Evolutionary conservation across 192 early-diverging fungal genomes (phyloP).

Genomic region (Coemansia sp.): DNA sequence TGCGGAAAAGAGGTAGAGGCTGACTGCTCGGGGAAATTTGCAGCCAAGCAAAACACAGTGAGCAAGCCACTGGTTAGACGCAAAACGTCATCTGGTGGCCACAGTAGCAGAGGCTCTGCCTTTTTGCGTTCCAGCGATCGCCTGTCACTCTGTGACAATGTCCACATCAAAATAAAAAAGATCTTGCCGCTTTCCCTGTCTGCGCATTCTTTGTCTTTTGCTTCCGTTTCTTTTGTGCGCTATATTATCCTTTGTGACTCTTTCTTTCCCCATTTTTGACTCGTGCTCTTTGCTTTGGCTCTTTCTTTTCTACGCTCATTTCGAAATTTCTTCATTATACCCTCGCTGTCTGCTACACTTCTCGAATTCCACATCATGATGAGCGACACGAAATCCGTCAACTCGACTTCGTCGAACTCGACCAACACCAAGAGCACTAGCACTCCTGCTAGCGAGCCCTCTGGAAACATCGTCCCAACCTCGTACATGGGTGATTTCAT

Average conservation of each 20-base stretch:
- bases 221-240: not conserved
- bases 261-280: not conserved
- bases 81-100: too few species aligned
- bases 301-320: not conserved
- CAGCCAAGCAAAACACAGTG: too few species aligned
- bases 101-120: too few species aligned
- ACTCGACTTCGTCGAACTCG: constrained; percentile 25
- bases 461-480: constrained; percentile 57
- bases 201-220: not conserved
- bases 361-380: constrained; percentile 26
- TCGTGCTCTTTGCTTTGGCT: not conserved
- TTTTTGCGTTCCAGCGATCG: not conserved
- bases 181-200: not conserved
- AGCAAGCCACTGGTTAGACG: too few species aligned
- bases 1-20: too few species aligned
- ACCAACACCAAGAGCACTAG: constrained; percentile 7
- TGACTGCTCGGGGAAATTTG: too few species aligned
- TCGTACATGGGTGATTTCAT: constrained; percentile 65
- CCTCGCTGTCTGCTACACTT: not conserved
- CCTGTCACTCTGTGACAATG: too few species aligned
- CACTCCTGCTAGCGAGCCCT: constrained; percentile 27
- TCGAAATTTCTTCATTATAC: not conserved
- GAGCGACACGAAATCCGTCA: constrained; percentile 41
- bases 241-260: not conserved
- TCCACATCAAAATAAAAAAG: not conserved